These are phyloP conservation scores for Aspergillus avenaceus DNA, from an alignment of 495 filamentous ascomycete genomes.

Conservation along the genomic window DNA sequence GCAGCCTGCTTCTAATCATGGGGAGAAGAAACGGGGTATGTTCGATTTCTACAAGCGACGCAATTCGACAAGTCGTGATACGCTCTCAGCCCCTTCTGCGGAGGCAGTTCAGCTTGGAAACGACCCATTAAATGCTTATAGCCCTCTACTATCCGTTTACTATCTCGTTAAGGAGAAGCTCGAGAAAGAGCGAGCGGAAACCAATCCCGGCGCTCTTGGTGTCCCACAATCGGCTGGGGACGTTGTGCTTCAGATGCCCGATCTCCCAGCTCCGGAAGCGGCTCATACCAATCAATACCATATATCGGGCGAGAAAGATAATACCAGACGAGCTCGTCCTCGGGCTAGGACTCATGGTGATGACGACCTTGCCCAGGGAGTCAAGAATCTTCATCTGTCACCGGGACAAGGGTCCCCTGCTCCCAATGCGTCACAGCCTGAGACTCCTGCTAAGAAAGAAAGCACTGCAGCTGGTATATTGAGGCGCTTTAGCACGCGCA, in stretches of 20 bases:
- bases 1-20: conserved; percentile 55
- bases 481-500: conserved; percentile 84
- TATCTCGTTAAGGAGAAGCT: conserved; percentile 94
- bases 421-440: conserved; percentile 51
- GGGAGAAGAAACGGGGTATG: conserved; percentile 84
- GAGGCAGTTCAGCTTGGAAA: conserved; percentile 78
- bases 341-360: conserved; percentile 92
- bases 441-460: conserved; percentile 74
- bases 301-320: conserved; percentile 74
- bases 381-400: conserved; percentile 67
- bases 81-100: conserved; percentile 76
- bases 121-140: conserved; percentile 91
- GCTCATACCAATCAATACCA: conserved; percentile 92
- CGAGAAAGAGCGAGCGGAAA: conserved; percentile 69
- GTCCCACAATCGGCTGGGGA: conserved; percentile 56
- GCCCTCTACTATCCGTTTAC: conserved; percentile 89
- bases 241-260: conserved; percentile 61
- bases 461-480: conserved; percentile 83
- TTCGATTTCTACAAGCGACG: conserved; percentile 98
- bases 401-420: conserved; percentile 51
- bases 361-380: conserved; percentile 75
- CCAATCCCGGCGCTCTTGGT: conserved; percentile 56
- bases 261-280: conserved; percentile 76
- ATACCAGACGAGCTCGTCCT: conserved; percentile 73
- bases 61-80: conserved; percentile 87